Evolutionary conservation across 495 filamentous ascomycete species (phyloP), one percentile per base, ranked within the genome.

Genomic region (Emericellopsis terricola): DNA sequence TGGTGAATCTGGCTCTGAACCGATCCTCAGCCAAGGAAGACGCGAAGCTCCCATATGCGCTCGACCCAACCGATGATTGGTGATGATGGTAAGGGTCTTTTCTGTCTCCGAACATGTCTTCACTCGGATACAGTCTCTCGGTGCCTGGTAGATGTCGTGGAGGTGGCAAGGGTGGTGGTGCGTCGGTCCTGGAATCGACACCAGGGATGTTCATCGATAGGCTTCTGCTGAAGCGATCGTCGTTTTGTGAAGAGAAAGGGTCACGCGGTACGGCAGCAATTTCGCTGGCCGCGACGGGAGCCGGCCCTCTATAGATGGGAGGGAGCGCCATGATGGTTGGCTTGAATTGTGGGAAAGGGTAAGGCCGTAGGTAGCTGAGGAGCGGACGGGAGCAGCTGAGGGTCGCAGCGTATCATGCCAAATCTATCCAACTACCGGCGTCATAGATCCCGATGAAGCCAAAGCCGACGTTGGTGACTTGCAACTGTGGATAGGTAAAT

Each of bases 81-180:
- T 29, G 27, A 27, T 29, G 31, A 20, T 39, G 31, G 35, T 38
- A 33, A 15, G 42, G 32, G 27, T 38, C 42, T 15, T 10, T 43
- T 33, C 13, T 50, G 33, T 44, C 49, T 23, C 46, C 52, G 37
- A 43, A 44, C 23, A 26, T 26, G 23, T 26, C 23, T 4, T 35
- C 33, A 23, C 18, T 19, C 11, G 44, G 46, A 16, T 47, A 42
- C 27, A 41, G 41, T 41, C 53, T 49, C 10, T 37, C 39, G 23
- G 55, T 50, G 13, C 23, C 15, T 19, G 60, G 63, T 14, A 56
- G 42, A 13, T 52, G 48, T 17, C 52, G 48, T 1, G 58, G 59
- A 3, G 67, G 67, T 8, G 65, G 65, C 34, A 68, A 46, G 8
- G 65, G 61, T 21, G 67, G 65, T 7, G 67, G 67, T 8, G 47